Conservation (phyloP, 495 filamentous ascomycete genomes). For the Copromyces sp. region DNA sequence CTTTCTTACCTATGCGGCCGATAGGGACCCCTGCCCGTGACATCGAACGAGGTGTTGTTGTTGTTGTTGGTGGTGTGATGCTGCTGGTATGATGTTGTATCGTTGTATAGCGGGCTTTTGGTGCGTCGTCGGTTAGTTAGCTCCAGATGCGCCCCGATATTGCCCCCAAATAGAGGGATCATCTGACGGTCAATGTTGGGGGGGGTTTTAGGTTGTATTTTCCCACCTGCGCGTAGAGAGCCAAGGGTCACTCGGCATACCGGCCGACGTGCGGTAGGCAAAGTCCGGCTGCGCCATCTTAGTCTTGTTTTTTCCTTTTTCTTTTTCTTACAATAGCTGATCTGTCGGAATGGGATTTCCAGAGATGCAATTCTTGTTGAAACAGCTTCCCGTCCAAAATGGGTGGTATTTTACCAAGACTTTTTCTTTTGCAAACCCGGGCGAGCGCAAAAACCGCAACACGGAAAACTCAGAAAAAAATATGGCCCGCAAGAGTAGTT, state of each 20-base stretch:
- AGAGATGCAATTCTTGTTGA: constrained; percentile 7
- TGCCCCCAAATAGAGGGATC: not conserved
- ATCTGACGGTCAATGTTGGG: not conserved
- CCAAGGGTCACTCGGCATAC: constrained; percentile 36
- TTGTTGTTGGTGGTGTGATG: constrained; percentile 14
- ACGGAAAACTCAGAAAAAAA: constrained; percentile 10
- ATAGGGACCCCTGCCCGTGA: constrained; percentile 27
- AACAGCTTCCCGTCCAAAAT: not conserved
- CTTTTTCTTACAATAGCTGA: not conserved
- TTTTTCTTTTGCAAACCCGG: constrained; percentile 4
- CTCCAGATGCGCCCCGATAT: constrained; percentile 15
- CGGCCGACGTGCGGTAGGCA: constrained; percentile 29
- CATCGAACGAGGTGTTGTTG: constrained; percentile 15
- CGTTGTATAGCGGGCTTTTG: constrained; percentile 33
- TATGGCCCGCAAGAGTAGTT: not conserved
- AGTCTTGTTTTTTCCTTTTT: not conserved
- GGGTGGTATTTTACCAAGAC: constrained; percentile 8
- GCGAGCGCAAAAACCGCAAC: constrained; percentile 14
- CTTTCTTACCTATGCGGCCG: constrained; percentile 38
- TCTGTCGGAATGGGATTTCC: constrained; percentile 2
- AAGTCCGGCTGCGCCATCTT: constrained; percentile 34
- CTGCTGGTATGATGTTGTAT: constrained; percentile 16
- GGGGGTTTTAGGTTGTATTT: constrained; percentile 7
- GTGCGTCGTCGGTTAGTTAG: constrained; percentile 17
- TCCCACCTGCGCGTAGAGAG: constrained; percentile 38